Conservation (phyloP, 2,329 filamentous ascomycete genomes). For the Neurospora crassa region DNA sequence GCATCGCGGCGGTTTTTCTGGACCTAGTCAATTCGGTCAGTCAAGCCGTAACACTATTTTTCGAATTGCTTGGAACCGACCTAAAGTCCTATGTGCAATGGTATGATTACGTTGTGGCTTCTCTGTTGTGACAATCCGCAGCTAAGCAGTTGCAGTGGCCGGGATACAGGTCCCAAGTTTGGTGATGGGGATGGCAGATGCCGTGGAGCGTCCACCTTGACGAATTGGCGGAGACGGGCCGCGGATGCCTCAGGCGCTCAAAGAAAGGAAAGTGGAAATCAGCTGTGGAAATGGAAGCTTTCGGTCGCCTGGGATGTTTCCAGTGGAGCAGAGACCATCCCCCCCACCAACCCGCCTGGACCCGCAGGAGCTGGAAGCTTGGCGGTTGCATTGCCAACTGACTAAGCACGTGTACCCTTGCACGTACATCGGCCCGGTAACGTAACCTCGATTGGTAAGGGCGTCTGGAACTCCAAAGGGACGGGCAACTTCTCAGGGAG, state of each 20-base stretch:
- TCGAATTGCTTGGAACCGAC: conserved; percentile 6
- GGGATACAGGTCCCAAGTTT: neutral
- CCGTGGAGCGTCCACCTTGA: neutral
- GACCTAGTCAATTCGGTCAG: conserved; percentile 14
- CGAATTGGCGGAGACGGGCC: conserved; percentile 2
- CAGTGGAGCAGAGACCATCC: neutral
- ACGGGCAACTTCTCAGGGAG: neutral
- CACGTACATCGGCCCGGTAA: neutral
- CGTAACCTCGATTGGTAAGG: neutral
- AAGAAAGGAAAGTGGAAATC: neutral
- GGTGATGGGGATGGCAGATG: neutral
- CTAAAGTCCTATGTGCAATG: conserved; percentile 11
- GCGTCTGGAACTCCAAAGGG: neutral
- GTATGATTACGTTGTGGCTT: conserved; percentile 6
- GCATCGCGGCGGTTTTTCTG: conserved; percentile 35
- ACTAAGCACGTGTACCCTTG: conserved; percentile 5
- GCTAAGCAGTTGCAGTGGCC: neutral
- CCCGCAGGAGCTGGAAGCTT: neutral
- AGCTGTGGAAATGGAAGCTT: neutral
- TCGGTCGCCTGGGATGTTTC: neutral
- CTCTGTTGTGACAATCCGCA: conserved; percentile 6
- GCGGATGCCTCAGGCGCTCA: conserved; percentile 4
- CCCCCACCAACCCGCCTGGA: neutral
- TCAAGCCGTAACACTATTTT: neutral
- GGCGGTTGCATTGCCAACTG: neutral